A percentile compares a stretch with the other conserved stretches of the same genome.
These are phyloP conservation scores for Sarocladiaceae sp. DNA, from an alignment of 2,329 filamentous ascomycete species.

Conservation along the genomic window DNA sequence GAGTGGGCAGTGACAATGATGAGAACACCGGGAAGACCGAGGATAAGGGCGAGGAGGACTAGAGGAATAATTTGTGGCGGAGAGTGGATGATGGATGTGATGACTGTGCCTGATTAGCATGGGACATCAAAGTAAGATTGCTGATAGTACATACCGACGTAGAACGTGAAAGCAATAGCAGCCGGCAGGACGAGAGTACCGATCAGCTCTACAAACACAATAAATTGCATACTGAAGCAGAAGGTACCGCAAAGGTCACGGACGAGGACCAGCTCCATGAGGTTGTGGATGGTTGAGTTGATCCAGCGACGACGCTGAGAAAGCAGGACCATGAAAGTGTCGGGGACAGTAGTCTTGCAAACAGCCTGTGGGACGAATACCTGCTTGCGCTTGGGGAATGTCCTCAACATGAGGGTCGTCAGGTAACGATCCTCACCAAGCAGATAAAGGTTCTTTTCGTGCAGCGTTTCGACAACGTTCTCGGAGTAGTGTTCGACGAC, in stretches of 20 bases:
- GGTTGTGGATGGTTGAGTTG: constrained; percentile 97
- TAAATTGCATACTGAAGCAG: constrained; percentile 99
- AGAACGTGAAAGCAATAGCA: constrained; percentile 95
- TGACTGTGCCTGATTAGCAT: constrained; percentile 47
- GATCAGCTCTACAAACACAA: constrained; percentile 91
- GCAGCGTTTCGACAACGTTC: constrained; percentile 95
- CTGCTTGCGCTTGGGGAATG: constrained; percentile 98
- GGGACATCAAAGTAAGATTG: too few relatives aligned
- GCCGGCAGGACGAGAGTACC: constrained; percentile 93
- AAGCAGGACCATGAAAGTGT: constrained; percentile 84
- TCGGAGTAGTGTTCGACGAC: constrained; percentile 99
- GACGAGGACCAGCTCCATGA: constrained; percentile 95
- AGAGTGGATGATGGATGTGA: constrained; percentile 75
- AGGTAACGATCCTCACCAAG: constrained; percentile 93
- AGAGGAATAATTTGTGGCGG: constrained; percentile 86
- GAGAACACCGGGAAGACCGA: constrained; percentile 87
- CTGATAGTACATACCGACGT: constrained; percentile 67
- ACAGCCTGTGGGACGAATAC: constrained; percentile 98
- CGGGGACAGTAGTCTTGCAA: constrained; percentile 96
- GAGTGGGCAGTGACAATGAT: constrained; percentile 93
- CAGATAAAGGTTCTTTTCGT: constrained; percentile 93
- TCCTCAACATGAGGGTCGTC: constrained; percentile 95
- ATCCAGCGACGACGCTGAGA: constrained; percentile 98
- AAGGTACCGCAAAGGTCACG: constrained; percentile 96
- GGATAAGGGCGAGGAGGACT: constrained; percentile 80